These are phyloP conservation scores for Colletotrichum limetticola DNA, from an alignment of 2,329 filamentous ascomycete species.

Conservation along the genomic window DNA sequence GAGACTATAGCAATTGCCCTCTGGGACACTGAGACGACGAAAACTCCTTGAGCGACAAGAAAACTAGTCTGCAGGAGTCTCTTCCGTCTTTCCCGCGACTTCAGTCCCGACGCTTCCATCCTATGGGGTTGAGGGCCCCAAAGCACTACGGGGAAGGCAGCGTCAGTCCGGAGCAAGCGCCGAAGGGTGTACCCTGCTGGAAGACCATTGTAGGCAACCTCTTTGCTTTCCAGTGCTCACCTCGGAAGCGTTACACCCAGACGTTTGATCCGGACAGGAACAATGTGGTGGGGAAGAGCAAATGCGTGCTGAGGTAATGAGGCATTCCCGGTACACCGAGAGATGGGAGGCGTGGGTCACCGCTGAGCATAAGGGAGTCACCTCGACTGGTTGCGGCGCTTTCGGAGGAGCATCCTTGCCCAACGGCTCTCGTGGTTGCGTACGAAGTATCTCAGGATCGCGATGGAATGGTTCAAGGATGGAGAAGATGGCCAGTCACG, in stretches of 20 bases:
- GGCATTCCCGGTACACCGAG: conserved; percentile 1
- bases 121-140: background rate
- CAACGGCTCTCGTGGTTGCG: background rate
- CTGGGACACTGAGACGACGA: background rate
- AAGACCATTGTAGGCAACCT: background rate
- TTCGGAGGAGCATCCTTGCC: conserved; percentile 22
- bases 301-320: conserved; percentile 15
- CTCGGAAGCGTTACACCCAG: background rate
- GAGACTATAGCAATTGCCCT: background rate
- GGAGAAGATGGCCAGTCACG: background rate
- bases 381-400: conserved; percentile 18
- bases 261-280: conserved; percentile 7
- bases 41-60: background rate
- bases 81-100: background rate
- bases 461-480: conserved; percentile 20
- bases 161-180: background rate
- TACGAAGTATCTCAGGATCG: background rate
- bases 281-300: background rate
- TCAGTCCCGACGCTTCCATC: background rate
- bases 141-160: background rate
- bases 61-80: background rate
- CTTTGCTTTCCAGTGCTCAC: background rate
- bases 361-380: background rate
- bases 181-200: background rate
- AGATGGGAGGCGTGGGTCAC: background rate